These are phyloP conservation scores for Leptoxyphium fumago DNA, from an alignment of 2,329 filamentous ascomycete genomes.

Conservation along the genomic window DNA sequence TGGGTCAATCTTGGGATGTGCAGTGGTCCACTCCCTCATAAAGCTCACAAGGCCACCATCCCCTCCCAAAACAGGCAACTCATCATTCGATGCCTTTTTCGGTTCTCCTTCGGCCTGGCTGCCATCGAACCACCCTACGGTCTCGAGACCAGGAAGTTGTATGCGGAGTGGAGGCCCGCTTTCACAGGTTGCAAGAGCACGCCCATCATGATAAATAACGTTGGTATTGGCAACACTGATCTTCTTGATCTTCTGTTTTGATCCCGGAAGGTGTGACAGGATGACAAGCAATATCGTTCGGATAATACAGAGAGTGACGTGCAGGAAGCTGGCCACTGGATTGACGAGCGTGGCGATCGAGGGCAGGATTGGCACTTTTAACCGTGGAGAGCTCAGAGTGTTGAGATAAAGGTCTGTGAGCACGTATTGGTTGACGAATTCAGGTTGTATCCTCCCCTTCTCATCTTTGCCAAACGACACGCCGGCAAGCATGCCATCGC, in stretches of 20 bases:
- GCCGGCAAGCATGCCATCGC: slow-evolving; percentile 59
- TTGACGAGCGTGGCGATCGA: slow-evolving; percentile 53
- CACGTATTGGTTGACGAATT: slow-evolving; percentile 57
- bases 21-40: slow-evolving; percentile 58
- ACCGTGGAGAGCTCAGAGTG: slow-evolving; percentile 30
- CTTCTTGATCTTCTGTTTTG: slow-evolving; percentile 43
- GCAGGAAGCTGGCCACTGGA: slow-evolving; percentile 38
- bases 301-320: slow-evolving; percentile 37
- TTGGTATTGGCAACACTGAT: slow-evolving; percentile 59
- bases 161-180: slow-evolving; percentile 56
- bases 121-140: slow-evolving; percentile 57
- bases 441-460: slow-evolving; percentile 34
- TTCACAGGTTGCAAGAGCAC: slow-evolving; percentile 55
- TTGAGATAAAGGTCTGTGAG: slow-evolving; percentile 51
- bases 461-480: slow-evolving; percentile 41
- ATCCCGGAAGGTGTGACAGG: slow-evolving; percentile 43
- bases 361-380: slow-evolving; percentile 46
- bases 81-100: slow-evolving; percentile 11
- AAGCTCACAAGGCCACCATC: slow-evolving; percentile 39
- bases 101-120: slow-evolving; percentile 38
- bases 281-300: slow-evolving; percentile 44
- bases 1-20: slow-evolving; percentile 53
- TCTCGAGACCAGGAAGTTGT: slow-evolving; percentile 48
- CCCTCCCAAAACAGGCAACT: slow-evolving; percentile 12
- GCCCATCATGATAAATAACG: slow-evolving; percentile 51